Conservation (phyloP, 176 grass and related monocot genomes). For the Musa schizocarpa region DNA sequence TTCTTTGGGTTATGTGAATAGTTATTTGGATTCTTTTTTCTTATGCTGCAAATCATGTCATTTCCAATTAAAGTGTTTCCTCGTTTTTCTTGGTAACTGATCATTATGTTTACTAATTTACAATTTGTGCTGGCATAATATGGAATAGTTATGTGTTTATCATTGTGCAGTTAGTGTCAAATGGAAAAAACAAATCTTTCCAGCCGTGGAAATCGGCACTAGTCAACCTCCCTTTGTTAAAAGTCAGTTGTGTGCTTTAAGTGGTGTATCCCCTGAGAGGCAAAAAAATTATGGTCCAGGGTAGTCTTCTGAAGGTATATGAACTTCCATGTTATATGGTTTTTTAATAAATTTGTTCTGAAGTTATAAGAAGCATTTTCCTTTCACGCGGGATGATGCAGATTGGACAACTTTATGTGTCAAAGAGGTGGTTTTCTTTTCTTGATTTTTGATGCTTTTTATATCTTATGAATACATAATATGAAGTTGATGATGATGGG, state of each 20-base stretch:
- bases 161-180: slow-evolving; percentile 60
- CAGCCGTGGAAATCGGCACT: slow-evolving; percentile 71
- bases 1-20: no score
- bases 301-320: slow-evolving; percentile 84
- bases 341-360: not conserved
- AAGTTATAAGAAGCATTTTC: slow-evolving; percentile 19
- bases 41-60: not conserved
- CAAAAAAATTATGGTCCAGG: slow-evolving; percentile 99
- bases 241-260: slow-evolving; percentile 76
- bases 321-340: not conserved
- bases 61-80: not conserved
- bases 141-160: not conserved
- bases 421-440: slow-evolving; percentile 54
- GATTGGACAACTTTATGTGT: slow-evolving; percentile 89
- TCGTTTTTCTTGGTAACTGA: not conserved
- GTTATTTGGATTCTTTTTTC: not conserved
- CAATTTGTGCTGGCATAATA: not conserved
- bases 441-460: slow-evolving; percentile 23
- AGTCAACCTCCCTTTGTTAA: slow-evolving; percentile 83
- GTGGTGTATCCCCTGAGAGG: slow-evolving; percentile 85
- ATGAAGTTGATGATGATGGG: slow-evolving; percentile 92
- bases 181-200: slow-evolving; percentile 88
- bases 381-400: slow-evolving; percentile 70
- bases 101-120: not conserved
- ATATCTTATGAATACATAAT: slow-evolving; percentile 14